Conservation (phyloP, 805 yeast species). For the Jamesozyma rosinii region DNA sequence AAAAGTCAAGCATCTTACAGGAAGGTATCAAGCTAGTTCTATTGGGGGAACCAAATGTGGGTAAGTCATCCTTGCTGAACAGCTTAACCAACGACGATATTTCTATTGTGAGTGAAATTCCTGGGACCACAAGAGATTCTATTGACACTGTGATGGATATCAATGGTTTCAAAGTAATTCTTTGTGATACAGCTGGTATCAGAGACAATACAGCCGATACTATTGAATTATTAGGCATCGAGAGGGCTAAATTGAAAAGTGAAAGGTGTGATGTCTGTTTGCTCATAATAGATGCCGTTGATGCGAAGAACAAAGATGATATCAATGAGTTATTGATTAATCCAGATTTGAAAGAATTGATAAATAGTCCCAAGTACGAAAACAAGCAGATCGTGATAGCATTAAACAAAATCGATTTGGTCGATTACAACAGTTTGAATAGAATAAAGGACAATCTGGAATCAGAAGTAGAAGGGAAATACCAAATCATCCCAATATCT, state of each 20-base stretch:
- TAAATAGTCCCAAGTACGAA: slow-evolving; percentile 8
- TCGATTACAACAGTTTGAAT: slow-evolving; percentile 10
- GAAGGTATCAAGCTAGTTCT: slow-evolving; percentile 67
- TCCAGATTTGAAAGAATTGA: slow-evolving; percentile 28
- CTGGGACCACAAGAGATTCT: slow-evolving; percentile 90
- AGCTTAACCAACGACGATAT: slow-evolving; percentile 67
- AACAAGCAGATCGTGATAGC: slow-evolving; percentile 33
- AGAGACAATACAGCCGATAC: slow-evolving; percentile 43
- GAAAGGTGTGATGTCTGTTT: slow-evolving; percentile 60
- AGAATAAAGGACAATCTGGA: slow-evolving; percentile 13
- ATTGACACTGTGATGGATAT: slow-evolving; percentile 76
- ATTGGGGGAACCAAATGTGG: slow-evolving; percentile 93
- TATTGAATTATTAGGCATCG: slow-evolving; percentile 75
- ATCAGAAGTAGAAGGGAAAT: slow-evolving; percentile 3
- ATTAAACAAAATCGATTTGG: slow-evolving; percentile 54
- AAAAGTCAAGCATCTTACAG: slow-evolving; percentile 52
- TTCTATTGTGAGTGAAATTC: slow-evolving; percentile 82
- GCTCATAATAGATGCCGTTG: slow-evolving; percentile 38
- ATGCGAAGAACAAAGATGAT: background rate
- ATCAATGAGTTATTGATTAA: slow-evolving; percentile 16
- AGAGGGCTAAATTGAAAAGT: slow-evolving; percentile 58
- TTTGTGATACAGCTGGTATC: slow-evolving; percentile 93
- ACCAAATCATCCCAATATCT: slow-evolving; percentile 41
- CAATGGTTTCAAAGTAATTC: slow-evolving; percentile 69
- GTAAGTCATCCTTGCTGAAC: slow-evolving; percentile 82